A percentile compares a stretch with the other conserved stretches of the same genome.
Evolutionary conservation across 2,329 filamentous ascomycete genomes (phyloP).

Genomic region (Cladobotryum mycophilum): DNA sequence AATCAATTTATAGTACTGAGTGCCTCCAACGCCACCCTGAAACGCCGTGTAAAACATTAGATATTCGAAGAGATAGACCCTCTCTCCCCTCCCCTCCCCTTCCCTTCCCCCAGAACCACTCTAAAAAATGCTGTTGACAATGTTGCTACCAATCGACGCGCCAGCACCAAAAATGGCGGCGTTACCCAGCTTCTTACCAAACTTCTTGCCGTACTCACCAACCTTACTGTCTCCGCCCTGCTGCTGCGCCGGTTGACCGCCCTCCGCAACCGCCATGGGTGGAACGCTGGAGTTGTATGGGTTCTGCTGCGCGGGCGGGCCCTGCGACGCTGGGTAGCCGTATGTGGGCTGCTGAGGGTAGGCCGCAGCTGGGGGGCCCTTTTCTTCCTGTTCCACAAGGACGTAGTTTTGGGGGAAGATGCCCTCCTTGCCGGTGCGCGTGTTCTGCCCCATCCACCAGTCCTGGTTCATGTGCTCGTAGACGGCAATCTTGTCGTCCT

Average conservation of each 20-base stretch:
- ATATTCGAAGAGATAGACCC: too few species aligned
- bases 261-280: constrained; percentile 64
- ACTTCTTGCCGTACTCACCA: constrained; percentile 79
- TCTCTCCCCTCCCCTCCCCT: too few species aligned
- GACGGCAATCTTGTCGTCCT: constrained; percentile 74
- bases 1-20: too few species aligned
- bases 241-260: constrained; percentile 23
- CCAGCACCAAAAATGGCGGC: constrained; percentile 86
- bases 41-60: too few species aligned
- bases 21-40: too few species aligned
- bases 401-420: constrained; percentile 96
- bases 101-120: background rate
- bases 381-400: constrained; percentile 59
- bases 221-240: constrained; percentile 52
- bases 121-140: constrained; percentile 87
- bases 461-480: constrained; percentile 93
- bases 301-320: constrained; percentile 46
- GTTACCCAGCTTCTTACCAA: constrained; percentile 84
- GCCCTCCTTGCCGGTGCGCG: constrained; percentile 75
- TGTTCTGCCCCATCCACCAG: constrained; percentile 91
- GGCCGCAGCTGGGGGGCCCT: constrained; percentile 27
- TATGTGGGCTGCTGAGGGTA: constrained; percentile 32
- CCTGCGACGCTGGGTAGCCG: constrained; percentile 23
- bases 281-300: constrained; percentile 67
- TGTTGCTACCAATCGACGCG: constrained; percentile 81